Base-by-base conservation (phyloP, 768 basidiomycete species). In the Leccinum broughii region DNA sequence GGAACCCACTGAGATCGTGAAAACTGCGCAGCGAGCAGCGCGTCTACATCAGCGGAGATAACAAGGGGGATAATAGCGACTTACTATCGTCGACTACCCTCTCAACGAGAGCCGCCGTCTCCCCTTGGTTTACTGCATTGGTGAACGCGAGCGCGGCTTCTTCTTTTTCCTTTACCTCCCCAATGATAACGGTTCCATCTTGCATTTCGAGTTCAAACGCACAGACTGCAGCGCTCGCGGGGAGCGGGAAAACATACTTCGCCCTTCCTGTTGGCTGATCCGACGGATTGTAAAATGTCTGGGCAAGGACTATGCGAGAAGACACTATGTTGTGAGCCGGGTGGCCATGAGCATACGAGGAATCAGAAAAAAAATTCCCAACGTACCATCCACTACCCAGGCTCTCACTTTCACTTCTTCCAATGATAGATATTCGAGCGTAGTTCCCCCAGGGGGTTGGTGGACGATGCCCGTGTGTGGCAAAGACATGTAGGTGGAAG, bases 201-300 rank as follows among this genome's bases (percentile, higher is more conserved):
- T 76, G 75, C 11, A 77, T 74, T 41, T 72, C 73, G 69, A 86
- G 78, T 35, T 78, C 72, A 64, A 88, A 88, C 0, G 78, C 79
- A 59, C 83, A 86, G 8, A 86, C 77, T 0, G 83, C 84, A 0
- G 81, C 81, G 32, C 74, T 75, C 1, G 79, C 81, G 0, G 86
- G 87, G 6, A 87, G 77, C 9, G 86, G 85, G 62, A 88, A 87
- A 41, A 79, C 75, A 67, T 86, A 88, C 34, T 81, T 77, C 28
- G 81, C 83, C 51, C 79, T 73, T 44, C 70, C 68, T 0, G 83
- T 84, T 1, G 76, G 66, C 37, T 60, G 62, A 9, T 70, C 66
- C 3, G 73, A 72, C 0, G 74, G 62, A 59, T 84, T 84, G 15
- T 56, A 66, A 66, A 77, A 84, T 0, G 67, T 69, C 55, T 83